These are phyloP conservation scores for Spathaspora sp. DNA, from an alignment of 805 yeast genomes.

Conservation along the genomic window DNA sequence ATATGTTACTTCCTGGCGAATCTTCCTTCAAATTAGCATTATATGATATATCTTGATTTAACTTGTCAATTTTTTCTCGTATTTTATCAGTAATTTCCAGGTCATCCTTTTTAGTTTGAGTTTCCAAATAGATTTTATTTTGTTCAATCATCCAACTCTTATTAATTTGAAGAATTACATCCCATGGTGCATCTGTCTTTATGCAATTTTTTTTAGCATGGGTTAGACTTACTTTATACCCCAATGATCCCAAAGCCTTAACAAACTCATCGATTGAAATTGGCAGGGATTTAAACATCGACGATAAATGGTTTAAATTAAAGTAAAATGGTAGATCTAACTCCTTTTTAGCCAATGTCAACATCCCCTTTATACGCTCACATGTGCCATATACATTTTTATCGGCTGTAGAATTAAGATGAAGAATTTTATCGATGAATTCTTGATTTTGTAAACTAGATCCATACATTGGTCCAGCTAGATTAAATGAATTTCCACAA, in stretches of 20 bases:
- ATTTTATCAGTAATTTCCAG: conserved; percentile 7
- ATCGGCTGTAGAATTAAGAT: conserved; percentile 48
- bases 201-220: conserved; percentile 85
- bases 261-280: conserved; percentile 71
- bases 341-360: conserved; percentile 77
- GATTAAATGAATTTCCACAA: conserved; percentile 68
- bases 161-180: conserved; percentile 67
- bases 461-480: conserved; percentile 98
- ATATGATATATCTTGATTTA: conserved; percentile 28
- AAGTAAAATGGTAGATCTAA: conserved; percentile 71
- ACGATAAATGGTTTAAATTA: conserved; percentile 71
- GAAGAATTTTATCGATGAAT: conserved; percentile 63
- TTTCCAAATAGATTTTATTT: conserved; percentile 25
- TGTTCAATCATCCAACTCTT: conserved; percentile 50
- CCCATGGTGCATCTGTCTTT: conserved; percentile 90
- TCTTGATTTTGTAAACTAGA: conserved; percentile 68
- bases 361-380: conserved; percentile 88
- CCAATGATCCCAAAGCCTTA: conserved; percentile 76
- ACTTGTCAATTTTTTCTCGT: conserved; percentile 14
- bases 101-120: conserved; percentile 8
- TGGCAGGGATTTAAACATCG: conserved; percentile 75
- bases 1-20: conserved; percentile 50
- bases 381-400: conserved; percentile 68
- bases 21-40: conserved; percentile 38
- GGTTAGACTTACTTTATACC: conserved; percentile 77